These are phyloP conservation scores for Suhomyces guaymorum DNA, from an alignment of 1,139 yeast species.

Conservation along the genomic window DNA sequence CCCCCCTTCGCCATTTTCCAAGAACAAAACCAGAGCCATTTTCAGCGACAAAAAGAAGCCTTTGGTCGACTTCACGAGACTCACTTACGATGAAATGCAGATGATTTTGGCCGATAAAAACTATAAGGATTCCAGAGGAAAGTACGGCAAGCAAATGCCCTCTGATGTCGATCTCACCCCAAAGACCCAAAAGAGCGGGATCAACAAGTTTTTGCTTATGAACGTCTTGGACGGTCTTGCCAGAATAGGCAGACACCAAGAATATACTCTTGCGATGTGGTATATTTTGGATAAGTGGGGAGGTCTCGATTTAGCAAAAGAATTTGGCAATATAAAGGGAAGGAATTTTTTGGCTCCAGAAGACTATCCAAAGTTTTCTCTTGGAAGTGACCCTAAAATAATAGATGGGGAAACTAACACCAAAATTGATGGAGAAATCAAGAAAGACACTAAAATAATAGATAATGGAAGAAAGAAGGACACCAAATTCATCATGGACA, in stretches of 20 bases:
- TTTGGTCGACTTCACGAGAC: constrained; percentile 35
- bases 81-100: constrained; percentile 23
- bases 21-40: constrained; percentile 25
- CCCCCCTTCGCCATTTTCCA: constrained; percentile 32
- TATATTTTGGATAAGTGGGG: constrained; percentile 37
- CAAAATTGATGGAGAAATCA: no score
- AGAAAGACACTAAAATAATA: no score
- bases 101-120: constrained; percentile 18
- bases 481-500: constrained; percentile 4
- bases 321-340: constrained; percentile 5
- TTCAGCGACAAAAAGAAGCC: constrained; percentile 28
- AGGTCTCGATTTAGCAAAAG: constrained; percentile 7
- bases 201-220: constrained; percentile 36
- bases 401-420: no score
- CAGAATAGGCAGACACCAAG: constrained; percentile 34
- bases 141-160: constrained; percentile 24
- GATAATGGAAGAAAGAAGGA: background rate
- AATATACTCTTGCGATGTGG: constrained; percentile 34
- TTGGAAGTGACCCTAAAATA: constrained; percentile 6
- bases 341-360: constrained; percentile 9
- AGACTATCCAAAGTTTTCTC: constrained; percentile 11
- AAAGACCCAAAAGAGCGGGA: constrained; percentile 15
- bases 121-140: constrained; percentile 23
- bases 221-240: constrained; percentile 34
- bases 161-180: constrained; percentile 4